Percentiles rank a stretch among this genome's conserved stretches.
Conservation (phyloP, 1,139 yeast species). For the Geotrichum restrictum region DNA sequence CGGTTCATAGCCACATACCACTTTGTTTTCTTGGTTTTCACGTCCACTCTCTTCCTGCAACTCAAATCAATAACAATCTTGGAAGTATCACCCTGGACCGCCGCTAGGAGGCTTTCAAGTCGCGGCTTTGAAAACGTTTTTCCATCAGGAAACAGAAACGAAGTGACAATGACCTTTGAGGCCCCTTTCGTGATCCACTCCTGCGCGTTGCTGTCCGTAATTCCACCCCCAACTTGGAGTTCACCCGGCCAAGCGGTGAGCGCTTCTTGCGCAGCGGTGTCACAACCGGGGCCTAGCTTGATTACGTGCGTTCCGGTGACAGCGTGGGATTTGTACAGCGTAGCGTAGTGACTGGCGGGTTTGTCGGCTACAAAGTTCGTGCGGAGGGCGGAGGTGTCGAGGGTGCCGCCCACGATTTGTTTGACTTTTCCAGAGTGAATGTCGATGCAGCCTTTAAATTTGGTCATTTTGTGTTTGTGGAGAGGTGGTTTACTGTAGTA, state of each 20-base stretch:
- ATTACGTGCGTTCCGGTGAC: conserved; percentile 86
- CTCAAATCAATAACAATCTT: conserved; percentile 85
- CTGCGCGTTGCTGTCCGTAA: conserved; percentile 65
- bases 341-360: conserved; percentile 72
- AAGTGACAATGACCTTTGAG: conserved; percentile 83
- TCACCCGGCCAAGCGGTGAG: conserved; percentile 65
- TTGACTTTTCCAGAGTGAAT: conserved; percentile 92
- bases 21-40: conserved; percentile 29
- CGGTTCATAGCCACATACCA: conserved; percentile 97
- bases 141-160: conserved; percentile 72
- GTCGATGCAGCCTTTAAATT: conserved; percentile 91
- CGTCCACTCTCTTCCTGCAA: conserved; percentile 48
- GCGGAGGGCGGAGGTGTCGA: conserved; percentile 45
- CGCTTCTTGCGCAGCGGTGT: conserved; percentile 76
- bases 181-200: conserved; percentile 70
- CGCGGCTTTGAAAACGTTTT: conserved; percentile 56
- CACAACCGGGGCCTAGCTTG: conserved; percentile 82
- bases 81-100: conserved; percentile 53
- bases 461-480: conserved; percentile 65
- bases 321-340: conserved; percentile 56
- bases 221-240: conserved; percentile 92
- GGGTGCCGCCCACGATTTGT: conserved; percentile 93
- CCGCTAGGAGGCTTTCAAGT: conserved; percentile 45
- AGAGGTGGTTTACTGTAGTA: background rate
- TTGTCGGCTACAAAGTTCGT: conserved; percentile 81